phyloP scores from a whole-genome alignment of 73 alveolate genomes.

The Durusdinium trenchii region DNA sequence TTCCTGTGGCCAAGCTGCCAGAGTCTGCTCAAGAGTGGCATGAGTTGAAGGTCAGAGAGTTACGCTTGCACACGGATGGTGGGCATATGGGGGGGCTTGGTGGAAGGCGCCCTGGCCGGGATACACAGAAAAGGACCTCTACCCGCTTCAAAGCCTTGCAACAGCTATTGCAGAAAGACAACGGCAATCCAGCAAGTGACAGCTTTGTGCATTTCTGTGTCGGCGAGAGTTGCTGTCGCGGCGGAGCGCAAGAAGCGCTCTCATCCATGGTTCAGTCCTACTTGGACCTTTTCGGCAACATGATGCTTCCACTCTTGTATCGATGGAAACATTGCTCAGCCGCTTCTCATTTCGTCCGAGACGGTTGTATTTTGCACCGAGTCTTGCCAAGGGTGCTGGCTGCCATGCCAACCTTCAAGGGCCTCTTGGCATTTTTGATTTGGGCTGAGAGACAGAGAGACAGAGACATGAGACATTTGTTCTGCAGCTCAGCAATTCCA shows the following conservation, averaged over 20 bases:
- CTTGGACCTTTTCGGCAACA: neutral
- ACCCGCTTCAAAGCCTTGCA: neutral
- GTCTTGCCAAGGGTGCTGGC: neutral
- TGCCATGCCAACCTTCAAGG: neutral
- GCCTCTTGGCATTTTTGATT: neutral
- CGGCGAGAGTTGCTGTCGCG: neutral
- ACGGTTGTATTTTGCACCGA: neutral
- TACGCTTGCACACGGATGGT: neutral
- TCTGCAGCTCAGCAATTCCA: too few species aligned
- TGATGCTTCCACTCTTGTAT: neutral
- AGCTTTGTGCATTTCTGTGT: neutral
- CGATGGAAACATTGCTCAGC: neutral
- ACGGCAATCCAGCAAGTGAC: neutral
- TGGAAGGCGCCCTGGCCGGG: neutral
- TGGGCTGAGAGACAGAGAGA: too few species aligned
- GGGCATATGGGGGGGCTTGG: slow-evolving; percentile 13
- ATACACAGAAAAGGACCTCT: neutral
- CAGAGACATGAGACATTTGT: too few species aligned
- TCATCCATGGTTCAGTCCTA: neutral
- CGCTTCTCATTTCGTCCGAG: neutral
- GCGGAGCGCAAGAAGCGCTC: neutral
- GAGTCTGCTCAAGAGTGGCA: neutral
- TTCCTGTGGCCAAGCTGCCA: neutral
- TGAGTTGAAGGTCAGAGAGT: neutral
- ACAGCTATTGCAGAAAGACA: neutral